Evolutionary conservation across 2,329 filamentous ascomycete species (phyloP).

Genomic region (Aspergillus hortae): DNA sequence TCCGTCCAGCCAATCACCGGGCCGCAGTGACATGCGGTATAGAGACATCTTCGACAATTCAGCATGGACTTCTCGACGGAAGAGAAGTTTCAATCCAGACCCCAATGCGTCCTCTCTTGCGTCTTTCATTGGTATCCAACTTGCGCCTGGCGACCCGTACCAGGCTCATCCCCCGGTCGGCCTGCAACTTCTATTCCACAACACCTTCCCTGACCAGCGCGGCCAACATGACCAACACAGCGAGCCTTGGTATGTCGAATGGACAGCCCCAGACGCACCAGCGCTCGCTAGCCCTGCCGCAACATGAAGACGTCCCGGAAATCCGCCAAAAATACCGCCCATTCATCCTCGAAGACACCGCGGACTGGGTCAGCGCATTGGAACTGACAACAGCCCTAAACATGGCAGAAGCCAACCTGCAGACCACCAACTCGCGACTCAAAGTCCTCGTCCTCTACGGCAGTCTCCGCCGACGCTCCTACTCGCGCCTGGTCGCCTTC

Average conservation of each 20-base stretch:
- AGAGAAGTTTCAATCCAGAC: neutral
- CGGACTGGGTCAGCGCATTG: constrained; percentile 54
- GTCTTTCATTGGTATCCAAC: neutral
- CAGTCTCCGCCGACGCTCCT: constrained; percentile 56
- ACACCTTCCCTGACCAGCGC: neutral
- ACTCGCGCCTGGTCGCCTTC: constrained; percentile 57
- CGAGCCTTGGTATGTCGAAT: neutral
- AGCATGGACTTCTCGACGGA: too few relatives aligned
- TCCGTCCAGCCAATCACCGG: neutral
- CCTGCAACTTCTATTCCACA: neutral
- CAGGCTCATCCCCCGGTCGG: neutral
- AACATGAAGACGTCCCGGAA: constrained; percentile 45
- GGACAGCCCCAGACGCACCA: neutral
- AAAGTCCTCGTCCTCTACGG: constrained; percentile 61
- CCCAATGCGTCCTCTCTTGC: neutral
- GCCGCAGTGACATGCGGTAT: neutral
- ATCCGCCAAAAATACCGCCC: constrained; percentile 54
- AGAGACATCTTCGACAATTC: neutral
- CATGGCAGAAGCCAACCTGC: constrained; percentile 50
- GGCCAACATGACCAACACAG: neutral
- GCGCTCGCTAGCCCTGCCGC: constrained; percentile 8
- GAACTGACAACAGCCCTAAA: constrained; percentile 53
- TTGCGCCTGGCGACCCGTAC: neutral
- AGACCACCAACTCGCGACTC: constrained; percentile 39
- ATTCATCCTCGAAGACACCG: constrained; percentile 47